Evolutionary conservation across 2,329 filamentous ascomycete genomes (phyloP).

Genomic region (Furcasterigmium furcatum): DNA sequence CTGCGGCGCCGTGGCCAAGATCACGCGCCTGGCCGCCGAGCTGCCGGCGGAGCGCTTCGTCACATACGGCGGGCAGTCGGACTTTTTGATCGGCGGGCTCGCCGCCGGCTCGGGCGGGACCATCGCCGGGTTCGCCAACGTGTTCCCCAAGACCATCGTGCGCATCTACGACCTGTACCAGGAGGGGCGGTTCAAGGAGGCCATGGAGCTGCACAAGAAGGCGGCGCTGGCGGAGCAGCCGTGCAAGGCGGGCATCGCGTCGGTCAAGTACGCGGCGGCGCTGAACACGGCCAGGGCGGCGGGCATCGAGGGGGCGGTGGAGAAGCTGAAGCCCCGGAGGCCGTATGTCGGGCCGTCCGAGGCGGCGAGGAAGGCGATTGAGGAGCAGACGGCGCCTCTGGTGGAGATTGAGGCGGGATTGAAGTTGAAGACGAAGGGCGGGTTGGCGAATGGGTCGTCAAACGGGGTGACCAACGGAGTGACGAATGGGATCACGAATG

Average conservation of each 20-base stretch:
- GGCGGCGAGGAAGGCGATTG: constrained; percentile 38
- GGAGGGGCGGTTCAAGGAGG: constrained; percentile 54
- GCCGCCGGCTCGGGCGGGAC: constrained; percentile 56
- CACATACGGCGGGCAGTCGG: constrained; percentile 69
- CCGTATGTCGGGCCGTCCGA: constrained; percentile 54
- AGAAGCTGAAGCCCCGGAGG: constrained; percentile 54
- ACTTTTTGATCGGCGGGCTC: constrained; percentile 64
- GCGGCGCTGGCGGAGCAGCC: constrained; percentile 64
- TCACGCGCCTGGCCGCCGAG: constrained; percentile 54
- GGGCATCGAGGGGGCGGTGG: constrained; percentile 56
- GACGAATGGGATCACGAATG: no score
- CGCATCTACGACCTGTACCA: constrained; percentile 60
- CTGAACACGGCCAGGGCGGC: constrained; percentile 56
- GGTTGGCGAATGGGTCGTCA: no score
- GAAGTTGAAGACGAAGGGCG: not conserved
- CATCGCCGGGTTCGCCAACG: constrained; percentile 61
- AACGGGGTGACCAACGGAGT: no score
- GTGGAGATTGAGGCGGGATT: constrained; percentile 37
- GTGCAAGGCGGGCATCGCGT: constrained; percentile 63
- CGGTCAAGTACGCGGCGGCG: constrained; percentile 65
- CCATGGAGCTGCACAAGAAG: constrained; percentile 56
- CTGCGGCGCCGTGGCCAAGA: constrained; percentile 68
- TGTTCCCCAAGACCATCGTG: constrained; percentile 55
- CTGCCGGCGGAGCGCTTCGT: constrained; percentile 57
- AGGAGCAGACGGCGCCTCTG: constrained; percentile 34